Percentiles rank a stretch among this genome's conserved stretches.
These are phyloP conservation scores for Cutaneotrichosporon curvatum DNA, from an alignment of 1,284 basidiomycete genomes.

Conservation along the genomic window DNA sequence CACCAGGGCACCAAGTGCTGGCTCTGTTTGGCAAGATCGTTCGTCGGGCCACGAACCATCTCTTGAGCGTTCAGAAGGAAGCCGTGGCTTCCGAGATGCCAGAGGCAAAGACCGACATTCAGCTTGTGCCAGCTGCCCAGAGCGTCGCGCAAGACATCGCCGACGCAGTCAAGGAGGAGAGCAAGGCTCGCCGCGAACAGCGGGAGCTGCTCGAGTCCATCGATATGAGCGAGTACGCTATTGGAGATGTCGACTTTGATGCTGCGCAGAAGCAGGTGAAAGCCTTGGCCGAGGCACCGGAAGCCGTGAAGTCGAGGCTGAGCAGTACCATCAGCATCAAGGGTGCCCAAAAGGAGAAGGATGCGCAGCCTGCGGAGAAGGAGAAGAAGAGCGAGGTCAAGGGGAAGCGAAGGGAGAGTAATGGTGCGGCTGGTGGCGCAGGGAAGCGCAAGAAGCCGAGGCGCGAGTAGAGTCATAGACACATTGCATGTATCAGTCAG, in stretches of 20 bases:
- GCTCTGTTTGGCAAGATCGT: slow-evolving; percentile 89
- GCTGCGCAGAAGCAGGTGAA: slow-evolving; percentile 64
- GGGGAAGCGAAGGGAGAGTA: slow-evolving; percentile 10
- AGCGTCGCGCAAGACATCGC: slow-evolving; percentile 55
- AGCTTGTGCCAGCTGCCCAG: slow-evolving; percentile 31
- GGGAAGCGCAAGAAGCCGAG: slow-evolving; percentile 11
- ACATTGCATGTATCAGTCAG: background rate
- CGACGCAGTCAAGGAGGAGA: slow-evolving; percentile 47
- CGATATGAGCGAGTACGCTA: slow-evolving; percentile 78
- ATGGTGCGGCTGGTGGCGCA: background rate
- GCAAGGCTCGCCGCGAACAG: slow-evolving; percentile 50
- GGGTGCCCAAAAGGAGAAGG: slow-evolving; percentile 48
- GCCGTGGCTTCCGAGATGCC: slow-evolving; percentile 60
- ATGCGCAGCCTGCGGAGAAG: slow-evolving; percentile 56
- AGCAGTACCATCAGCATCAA: slow-evolving; percentile 72
- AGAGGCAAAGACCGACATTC: slow-evolving; percentile 15
- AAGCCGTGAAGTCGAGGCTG: slow-evolving; percentile 47
- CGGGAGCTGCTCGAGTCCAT: slow-evolving; percentile 75
- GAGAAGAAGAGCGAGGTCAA: slow-evolving; percentile 33
- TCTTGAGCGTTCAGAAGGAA: slow-evolving; percentile 74
- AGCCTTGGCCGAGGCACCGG: slow-evolving; percentile 46
- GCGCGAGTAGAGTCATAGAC: slow-evolving; percentile 6
- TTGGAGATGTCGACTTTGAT: slow-evolving; percentile 66
- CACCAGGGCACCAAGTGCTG: slow-evolving; percentile 63
- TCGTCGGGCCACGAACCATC: slow-evolving; percentile 70